Percentiles rank a stretch among this genome's conserved stretches.
phyloP scores from a whole-genome alignment of 2,329 filamentous ascomycete genomes.

The Hirsutella minnesotensis region DNA sequence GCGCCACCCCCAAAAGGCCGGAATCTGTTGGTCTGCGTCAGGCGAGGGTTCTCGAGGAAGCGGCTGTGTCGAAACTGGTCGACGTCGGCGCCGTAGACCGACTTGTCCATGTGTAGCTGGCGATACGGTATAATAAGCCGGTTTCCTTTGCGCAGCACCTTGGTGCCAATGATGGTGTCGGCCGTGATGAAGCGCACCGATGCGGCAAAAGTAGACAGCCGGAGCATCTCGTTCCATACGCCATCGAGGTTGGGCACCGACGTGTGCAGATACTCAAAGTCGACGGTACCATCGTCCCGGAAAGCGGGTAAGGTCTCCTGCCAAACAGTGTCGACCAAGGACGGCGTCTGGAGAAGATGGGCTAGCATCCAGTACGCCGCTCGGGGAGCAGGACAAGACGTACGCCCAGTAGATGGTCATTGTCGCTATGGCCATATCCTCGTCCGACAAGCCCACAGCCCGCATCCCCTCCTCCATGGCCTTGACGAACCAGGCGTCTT shows the following conservation, averaged over 20 bases:
- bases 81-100: conserved; percentile 7
- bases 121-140: conserved; percentile 14
- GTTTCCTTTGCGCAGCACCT: conserved; percentile 12
- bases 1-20: conserved; percentile 16
- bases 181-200: conserved; percentile 12
- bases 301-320: conserved; percentile 12
- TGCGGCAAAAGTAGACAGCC: conserved; percentile 9
- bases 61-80: conserved; percentile 6
- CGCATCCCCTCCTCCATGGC: background rate
- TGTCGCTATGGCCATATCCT: background rate
- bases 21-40: conserved; percentile 8
- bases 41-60: conserved; percentile 7
- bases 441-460: background rate
- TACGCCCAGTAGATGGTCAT: too few relatives aligned
- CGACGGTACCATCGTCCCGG: conserved; percentile 15
- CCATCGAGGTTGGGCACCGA: conserved; percentile 11
- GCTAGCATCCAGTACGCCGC: conserved; percentile 14
- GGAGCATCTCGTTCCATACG: conserved; percentile 16
- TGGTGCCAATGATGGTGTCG: conserved; percentile 15
- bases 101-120: conserved; percentile 11
- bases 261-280: conserved; percentile 9
- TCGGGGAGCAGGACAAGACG: conserved; percentile 2
- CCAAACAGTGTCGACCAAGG: conserved; percentile 6
- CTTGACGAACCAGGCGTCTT: background rate
- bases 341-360: conserved; percentile 11